Evolutionary conservation across 345 rosid genomes (phyloP).

Genomic region (Sonneratia caseolaris): DNA sequence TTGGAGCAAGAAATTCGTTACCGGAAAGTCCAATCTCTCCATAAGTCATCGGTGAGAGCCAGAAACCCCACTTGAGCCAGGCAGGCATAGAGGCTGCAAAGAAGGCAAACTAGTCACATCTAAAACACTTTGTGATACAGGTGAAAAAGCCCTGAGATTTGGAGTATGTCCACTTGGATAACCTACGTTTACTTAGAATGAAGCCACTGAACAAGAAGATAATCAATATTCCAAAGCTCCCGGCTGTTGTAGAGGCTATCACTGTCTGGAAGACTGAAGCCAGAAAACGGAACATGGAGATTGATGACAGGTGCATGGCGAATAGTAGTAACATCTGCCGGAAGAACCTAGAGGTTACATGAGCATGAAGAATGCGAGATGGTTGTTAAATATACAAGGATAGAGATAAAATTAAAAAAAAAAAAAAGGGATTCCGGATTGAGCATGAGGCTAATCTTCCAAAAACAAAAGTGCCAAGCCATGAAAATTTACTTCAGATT

Average conservation of each 20-base stretch:
- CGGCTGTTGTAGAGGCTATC: slow-evolving; percentile 38
- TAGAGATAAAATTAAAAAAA: background rate
- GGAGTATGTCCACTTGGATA: background rate
- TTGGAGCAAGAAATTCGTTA: slow-evolving; percentile 65
- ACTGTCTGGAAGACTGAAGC: slow-evolving; percentile 49
- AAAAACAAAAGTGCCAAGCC: too few species aligned
- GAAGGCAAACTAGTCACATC: background rate
- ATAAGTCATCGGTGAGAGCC: slow-evolving; percentile 62
- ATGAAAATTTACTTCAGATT: too few species aligned
- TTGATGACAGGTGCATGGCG: slow-evolving; percentile 44
- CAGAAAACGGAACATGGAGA: slow-evolving; percentile 63
- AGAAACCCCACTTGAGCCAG: slow-evolving; percentile 74
- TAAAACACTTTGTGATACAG: background rate
- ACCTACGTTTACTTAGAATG: slow-evolving; percentile 46
- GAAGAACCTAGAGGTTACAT: slow-evolving; percentile 39
- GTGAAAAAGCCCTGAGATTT: background rate
- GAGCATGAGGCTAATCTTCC: too few species aligned
- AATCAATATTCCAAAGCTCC: slow-evolving; percentile 31
- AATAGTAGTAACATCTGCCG: slow-evolving; percentile 50
- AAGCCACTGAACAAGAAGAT: slow-evolving; percentile 54
- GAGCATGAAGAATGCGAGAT: background rate
- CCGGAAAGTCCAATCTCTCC: slow-evolving; percentile 56
- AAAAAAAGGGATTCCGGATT: background rate
- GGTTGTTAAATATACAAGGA: background rate
- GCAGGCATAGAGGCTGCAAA: slow-evolving; percentile 57